Evolutionary conservation across 345 rosid genomes (phyloP), one percentile per base, ranked within the genome.

Genomic region (Salix dunnii): DNA sequence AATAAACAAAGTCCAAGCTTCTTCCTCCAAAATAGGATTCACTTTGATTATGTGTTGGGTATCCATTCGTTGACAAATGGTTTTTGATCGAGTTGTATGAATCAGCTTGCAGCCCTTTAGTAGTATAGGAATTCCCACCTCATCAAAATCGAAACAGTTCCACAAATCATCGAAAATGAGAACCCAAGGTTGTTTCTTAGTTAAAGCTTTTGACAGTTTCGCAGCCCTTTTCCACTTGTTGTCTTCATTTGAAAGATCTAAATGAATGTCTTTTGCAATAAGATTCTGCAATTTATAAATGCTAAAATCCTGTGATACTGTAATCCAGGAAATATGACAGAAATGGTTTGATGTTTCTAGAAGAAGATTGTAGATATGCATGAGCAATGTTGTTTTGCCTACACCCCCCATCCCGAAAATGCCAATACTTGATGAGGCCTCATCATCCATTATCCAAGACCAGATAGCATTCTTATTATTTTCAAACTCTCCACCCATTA

Each of bases 351-450:
- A 7, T 0, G 11, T 38, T 30, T 62, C 10, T 18, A 43, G 21
- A 40, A 73, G 74, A n/a, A 7, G 40, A 25, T 79, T 79, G 68
- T 76, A 74, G 48, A 79, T 55, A 23, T 68, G 77, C 7, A 14
- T 75, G 23, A 62, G n/a, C 7, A 75, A 14, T 5, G 68, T 40
- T 13, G 78, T 75, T 70, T 82, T 83, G 3, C 81, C 86, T 3
- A 71, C 21, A 11, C 75, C 43, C 43, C 43, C 43, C 43, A 9
- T 9, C 43, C 43, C 43, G 12, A 8, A 40, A 40, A 40, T 40
- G 43, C 43, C 43, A 40, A 40, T 0, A 2, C 43, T 40, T 9
- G 35, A 33, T 33, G 43, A 40, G 43, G 12, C 43, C 2, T 40
- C 43, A 40, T 40, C 43, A 40, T 40, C 8, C 43, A 40, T 40